These are phyloP conservation scores for Theobroma grandiflorum DNA, from an alignment of 441 rosid species.

Conservation along the genomic window DNA sequence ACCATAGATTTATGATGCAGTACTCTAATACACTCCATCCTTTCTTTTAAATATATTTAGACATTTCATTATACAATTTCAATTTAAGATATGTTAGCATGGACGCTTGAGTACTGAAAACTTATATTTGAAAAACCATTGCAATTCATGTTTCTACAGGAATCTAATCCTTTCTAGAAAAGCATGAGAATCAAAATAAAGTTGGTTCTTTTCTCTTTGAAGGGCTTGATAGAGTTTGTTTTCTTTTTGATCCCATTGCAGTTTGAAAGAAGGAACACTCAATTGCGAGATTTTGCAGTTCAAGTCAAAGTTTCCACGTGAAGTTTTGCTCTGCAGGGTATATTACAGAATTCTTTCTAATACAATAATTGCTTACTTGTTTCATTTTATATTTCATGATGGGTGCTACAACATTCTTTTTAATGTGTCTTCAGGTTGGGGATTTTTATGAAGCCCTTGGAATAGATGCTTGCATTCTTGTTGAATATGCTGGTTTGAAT, in stretches of 20 bases:
- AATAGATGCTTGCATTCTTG: slow-evolving; percentile 97
- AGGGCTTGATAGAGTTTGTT: neutral
- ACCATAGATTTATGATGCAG: neutral
- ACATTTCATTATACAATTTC: slow-evolving; percentile 1
- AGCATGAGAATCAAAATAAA: neutral
- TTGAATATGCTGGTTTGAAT: slow-evolving; percentile 96
- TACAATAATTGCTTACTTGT: slow-evolving; percentile 5
- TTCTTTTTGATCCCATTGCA: slow-evolving; percentile 41
- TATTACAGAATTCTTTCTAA: slow-evolving; percentile 33
- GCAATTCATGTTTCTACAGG: neutral
- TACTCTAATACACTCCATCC: neutral
- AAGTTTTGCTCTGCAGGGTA: slow-evolving; percentile 98
- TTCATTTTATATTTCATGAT: slow-evolving; percentile 18
- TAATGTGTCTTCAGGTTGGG: slow-evolving; percentile 68
- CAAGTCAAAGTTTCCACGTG: slow-evolving; percentile 95
- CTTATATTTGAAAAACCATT: neutral
- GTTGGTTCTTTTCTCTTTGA: neutral
- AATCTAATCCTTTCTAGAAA: neutral
- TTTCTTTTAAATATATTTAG: neutral
- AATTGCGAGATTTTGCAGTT: slow-evolving; percentile 93
- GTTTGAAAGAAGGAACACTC: slow-evolving; percentile 92
- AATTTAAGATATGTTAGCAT: neutral
- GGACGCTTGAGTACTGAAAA: neutral
- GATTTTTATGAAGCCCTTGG: slow-evolving; percentile 98
- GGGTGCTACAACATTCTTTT: slow-evolving; percentile 22